Percentiles rank a stretch among this genome's conserved stretches.
Conservation (phyloP, 2,329 filamentous ascomycete species). For the Cladosporium sp. region DNA sequence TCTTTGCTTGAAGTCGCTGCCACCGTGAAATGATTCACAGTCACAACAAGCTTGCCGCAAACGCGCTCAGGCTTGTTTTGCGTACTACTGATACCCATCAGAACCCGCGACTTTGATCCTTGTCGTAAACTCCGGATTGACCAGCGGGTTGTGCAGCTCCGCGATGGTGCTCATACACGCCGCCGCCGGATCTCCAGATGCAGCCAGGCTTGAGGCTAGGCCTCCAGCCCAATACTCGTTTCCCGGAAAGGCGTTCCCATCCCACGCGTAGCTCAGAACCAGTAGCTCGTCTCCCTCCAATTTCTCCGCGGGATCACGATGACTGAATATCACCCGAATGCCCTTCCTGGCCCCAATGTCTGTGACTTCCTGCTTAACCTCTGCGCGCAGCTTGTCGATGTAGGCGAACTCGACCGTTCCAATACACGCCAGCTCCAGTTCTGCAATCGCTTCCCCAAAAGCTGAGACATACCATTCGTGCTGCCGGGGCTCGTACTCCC, state of each 20-base stretch:
- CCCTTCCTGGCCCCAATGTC: constrained; percentile 12
- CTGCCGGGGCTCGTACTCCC: constrained; percentile 21
- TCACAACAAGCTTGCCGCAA: no score
- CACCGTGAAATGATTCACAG: no score
- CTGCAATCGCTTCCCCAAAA: constrained; percentile 19
- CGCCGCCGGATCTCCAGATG: constrained; percentile 28
- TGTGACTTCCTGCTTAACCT: constrained; percentile 6
- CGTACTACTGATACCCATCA: not conserved
- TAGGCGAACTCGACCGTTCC: constrained; percentile 27
- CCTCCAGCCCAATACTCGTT: constrained; percentile 30
- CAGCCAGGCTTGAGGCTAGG: constrained; percentile 19
- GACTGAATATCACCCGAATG: constrained; percentile 24
- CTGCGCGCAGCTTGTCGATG: constrained; percentile 1
- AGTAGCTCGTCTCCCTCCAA: constrained; percentile 21
- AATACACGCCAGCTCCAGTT: constrained; percentile 17
- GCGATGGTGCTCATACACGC: constrained; percentile 30
- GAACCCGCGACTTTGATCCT: constrained; percentile 12
- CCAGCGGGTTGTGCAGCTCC: constrained; percentile 29
- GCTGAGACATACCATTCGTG: constrained; percentile 22
- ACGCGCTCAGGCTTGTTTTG: no score
- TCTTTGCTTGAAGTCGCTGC: no score
- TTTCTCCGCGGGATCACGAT: constrained; percentile 25
- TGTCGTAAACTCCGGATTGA: constrained; percentile 21
- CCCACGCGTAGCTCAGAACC: constrained; percentile 31
- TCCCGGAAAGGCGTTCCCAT: constrained; percentile 30